phyloP scores from a whole-genome alignment of 345 rosid genomes.

The Sonneratia caseolaris region DNA sequence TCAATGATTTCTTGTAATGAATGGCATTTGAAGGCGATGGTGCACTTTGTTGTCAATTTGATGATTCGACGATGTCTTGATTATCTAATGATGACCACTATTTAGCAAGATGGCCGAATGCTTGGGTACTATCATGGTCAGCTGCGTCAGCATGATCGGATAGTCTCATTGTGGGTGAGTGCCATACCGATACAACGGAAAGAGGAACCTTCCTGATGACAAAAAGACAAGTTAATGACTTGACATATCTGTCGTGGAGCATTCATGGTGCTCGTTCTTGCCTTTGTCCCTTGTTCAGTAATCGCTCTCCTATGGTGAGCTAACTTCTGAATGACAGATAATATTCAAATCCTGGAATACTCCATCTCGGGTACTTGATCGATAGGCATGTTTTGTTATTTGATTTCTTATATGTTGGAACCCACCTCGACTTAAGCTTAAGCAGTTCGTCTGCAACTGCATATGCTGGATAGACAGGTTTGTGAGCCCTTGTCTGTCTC shows the following conservation, averaged over 20 bases:
- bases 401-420: not conserved
- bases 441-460: not conserved
- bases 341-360: not conserved
- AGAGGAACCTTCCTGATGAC: not conserved
- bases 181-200: not conserved
- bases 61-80: no score
- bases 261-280: not conserved
- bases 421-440: not conserved
- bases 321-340: not conserved
- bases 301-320: not conserved
- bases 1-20: no score
- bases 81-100: no score
- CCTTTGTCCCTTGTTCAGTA: not conserved
- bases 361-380: not conserved
- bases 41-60: no score
- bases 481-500: not conserved
- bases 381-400: not conserved
- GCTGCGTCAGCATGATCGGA: not conserved
- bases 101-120: no score
- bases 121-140: no score
- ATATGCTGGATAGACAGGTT: not conserved
- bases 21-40: no score
- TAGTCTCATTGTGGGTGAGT: not conserved
- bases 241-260: not conserved
- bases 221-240: not conserved